Base-by-base conservation (phyloP, 2,329 filamentous ascomycete species). In the Penicillium sp. region DNA sequence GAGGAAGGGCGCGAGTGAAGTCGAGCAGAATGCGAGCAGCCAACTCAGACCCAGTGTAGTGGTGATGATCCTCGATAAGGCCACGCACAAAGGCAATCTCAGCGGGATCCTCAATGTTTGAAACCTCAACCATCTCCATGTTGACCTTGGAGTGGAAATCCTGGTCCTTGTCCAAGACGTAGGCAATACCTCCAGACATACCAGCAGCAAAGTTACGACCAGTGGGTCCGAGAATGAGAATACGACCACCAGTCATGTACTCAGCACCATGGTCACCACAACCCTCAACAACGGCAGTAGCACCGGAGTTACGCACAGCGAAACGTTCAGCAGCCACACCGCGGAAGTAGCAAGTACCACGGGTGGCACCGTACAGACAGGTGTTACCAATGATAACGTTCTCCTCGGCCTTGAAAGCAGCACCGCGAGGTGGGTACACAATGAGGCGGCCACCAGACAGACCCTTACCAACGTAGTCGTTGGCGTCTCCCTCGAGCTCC, bases 181-280 rank as follows among this genome's bases (percentile, higher is more conserved):
- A 97, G 13, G 90, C 90, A 63, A 97, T 96, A 77, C 91, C 91
- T 66, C 91, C 91, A 64, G 90, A 96, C 91, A 97, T 97, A 78
- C 91, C 91, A 52, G 91, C 91, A 61, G 90, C 91, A 65, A 97
- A 97, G 78, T 97, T 97, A 61, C 91, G 90, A 39, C 91, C 91
- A 65, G 90, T 95, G 62, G 81, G 83, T 49, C 91, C 91, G 41
- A 97, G 80, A 63, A 95, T 80, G 55, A 97, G 76, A 43, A 96
- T 79, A 65, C 90, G 88, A 66, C 91, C 91, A 67, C 91, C 91
- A 63, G 91, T 96, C 91, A 97, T 97, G 80, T 97, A 97, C 78
- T 97, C 91, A 67, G 90, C 96, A 54, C 89, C 88, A 68, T 97
- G 91, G 70, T 97, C 91, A 77, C 91, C 91, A 56, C 95, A 82